Percentiles rank a stretch among this genome's conserved stretches.
phyloP scores from a whole-genome alignment of 192 early-diverging fungal genomes.

The Coemansia umbellata region DNA sequence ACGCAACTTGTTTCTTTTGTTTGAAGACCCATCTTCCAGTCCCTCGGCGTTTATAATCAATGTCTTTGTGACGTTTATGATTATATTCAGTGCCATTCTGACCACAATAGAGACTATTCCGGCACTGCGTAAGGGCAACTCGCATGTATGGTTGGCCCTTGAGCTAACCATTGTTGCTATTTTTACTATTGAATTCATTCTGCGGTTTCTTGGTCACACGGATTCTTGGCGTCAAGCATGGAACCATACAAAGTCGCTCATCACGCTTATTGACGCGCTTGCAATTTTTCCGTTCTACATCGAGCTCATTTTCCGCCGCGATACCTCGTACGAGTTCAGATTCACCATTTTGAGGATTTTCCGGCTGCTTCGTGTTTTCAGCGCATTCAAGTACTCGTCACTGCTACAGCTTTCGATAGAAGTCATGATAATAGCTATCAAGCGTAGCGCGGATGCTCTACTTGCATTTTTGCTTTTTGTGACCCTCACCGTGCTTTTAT shows the following conservation, averaged over 20 bases:
- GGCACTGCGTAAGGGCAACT: constrained; percentile 54
- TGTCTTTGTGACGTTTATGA: constrained; percentile 68
- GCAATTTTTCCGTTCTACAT: constrained; percentile 79
- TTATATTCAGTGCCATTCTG: constrained; percentile 68
- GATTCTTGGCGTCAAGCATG: constrained; percentile 63
- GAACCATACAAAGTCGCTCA: constrained; percentile 30
- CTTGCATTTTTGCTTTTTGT: constrained; percentile 71
- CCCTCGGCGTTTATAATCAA: constrained; percentile 66
- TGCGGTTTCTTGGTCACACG: constrained; percentile 68
- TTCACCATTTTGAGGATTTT: constrained; percentile 80
- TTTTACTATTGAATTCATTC: constrained; percentile 70
- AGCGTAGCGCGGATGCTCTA: constrained; percentile 69
- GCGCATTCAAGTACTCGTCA: constrained; percentile 77
- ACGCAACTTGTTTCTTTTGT: constrained; percentile 61
- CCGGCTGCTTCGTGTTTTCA: constrained; percentile 72
- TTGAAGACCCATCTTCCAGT: constrained; percentile 78
- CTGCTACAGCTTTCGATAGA: constrained; percentile 79
- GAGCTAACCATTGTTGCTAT: constrained; percentile 68
- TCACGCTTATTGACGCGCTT: constrained; percentile 69
- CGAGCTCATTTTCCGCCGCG: constrained; percentile 61
- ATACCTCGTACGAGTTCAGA: constrained; percentile 74
- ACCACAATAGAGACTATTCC: constrained; percentile 81
- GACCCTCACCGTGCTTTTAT: constrained; percentile 65
- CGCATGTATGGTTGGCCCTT: constrained; percentile 58
- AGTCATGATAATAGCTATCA: constrained; percentile 76